Evolutionary conservation across 345 rosid species (phyloP).

Genomic region (Boechera stricta): DNA sequence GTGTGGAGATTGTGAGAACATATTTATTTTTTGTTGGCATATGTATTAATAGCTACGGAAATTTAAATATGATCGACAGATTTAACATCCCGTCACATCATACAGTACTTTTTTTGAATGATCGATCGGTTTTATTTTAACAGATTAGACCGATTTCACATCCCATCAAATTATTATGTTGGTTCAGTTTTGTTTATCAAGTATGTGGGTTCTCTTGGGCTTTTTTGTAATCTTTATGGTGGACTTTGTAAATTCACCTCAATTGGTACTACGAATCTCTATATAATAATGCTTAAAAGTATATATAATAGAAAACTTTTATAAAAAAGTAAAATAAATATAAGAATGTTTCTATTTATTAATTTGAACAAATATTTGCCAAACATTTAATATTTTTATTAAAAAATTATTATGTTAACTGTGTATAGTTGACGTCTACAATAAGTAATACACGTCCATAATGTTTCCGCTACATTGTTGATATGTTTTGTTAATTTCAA

Average conservation of each 20-base stretch:
- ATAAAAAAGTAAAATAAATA: neutral
- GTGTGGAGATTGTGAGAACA: neutral
- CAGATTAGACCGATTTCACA: neutral
- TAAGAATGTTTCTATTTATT: neutral
- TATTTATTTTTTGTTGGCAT: neutral
- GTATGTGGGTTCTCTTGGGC: constrained; percentile 10
- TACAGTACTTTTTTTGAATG: neutral
- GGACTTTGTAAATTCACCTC: neutral
- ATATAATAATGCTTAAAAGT: too few relatives aligned
- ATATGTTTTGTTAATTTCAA: neutral
- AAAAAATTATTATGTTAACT: neutral
- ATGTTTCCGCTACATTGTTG: neutral
- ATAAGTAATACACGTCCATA: neutral
- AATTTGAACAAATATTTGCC: neutral
- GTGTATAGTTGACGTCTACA: neutral
- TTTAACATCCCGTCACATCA: constrained; percentile 2
- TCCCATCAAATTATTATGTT: constrained; percentile 2
- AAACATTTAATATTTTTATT: neutral
- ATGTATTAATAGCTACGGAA: neutral
- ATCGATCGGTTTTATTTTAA: neutral
- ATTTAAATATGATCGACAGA: neutral
- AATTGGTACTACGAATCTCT: neutral
- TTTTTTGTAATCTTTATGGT: neutral
- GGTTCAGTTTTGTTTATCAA: neutral
- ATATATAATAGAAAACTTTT: neutral